These are phyloP conservation scores for Nicotiana sylvestris DNA, from an alignment of 257 asterid genomes.

Conservation along the genomic window DNA sequence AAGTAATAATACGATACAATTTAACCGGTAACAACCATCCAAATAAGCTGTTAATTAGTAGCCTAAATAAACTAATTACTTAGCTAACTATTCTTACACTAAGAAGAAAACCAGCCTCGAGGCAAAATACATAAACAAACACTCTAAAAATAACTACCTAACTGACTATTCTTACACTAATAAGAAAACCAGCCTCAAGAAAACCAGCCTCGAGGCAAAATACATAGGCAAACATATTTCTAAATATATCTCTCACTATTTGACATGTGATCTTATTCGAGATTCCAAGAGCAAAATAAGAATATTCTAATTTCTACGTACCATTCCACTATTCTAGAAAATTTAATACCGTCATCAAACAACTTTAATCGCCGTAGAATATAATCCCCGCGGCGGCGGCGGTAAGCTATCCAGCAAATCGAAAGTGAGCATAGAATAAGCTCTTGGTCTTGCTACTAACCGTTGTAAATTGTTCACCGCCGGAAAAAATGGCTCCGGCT, in stretches of 20 bases:
- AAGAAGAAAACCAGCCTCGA: no score
- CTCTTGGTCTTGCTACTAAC: background rate
- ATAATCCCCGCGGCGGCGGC: background rate
- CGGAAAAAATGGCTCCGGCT: background rate
- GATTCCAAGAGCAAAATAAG: background rate
- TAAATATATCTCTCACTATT: background rate
- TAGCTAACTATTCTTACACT: no score
- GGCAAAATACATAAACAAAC: no score
- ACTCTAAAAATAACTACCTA: no score
- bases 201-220: no score
- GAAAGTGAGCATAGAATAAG: slow-evolving; percentile 28
- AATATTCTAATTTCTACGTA: background rate
- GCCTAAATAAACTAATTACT: no score
- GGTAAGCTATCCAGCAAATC: slow-evolving; percentile 20
- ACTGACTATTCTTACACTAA: no score
- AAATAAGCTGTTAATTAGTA: no score
- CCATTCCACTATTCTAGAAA: background rate
- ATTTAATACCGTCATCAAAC: background rate
- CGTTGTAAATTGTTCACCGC: background rate
- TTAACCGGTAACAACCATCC: no score
- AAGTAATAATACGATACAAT: no score
- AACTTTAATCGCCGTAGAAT: slow-evolving; percentile 17
- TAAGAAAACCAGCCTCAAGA: no score
- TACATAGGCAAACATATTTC: no score
- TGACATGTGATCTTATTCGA: background rate